phyloP scores from a whole-genome alignment of 768 basidiomycete species.

The Kwoniella sp. region DNA sequence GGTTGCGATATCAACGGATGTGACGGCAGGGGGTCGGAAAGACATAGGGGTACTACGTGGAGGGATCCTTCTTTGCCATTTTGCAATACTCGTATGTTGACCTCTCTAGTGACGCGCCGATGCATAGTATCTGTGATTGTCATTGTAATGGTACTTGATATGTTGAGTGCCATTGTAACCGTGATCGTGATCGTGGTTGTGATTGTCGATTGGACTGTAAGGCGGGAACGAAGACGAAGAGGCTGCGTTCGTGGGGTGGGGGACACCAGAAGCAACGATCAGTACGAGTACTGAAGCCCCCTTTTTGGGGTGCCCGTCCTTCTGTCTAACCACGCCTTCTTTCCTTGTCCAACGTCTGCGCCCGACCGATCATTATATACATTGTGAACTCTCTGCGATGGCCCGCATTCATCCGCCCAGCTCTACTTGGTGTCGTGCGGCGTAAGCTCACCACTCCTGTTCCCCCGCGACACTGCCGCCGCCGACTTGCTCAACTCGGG shows the following conservation, averaged over 20 bases:
- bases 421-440: not conserved
- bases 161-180: too few species aligned
- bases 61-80: too few species aligned
- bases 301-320: too few species aligned
- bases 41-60: too few species aligned
- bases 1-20: too few species aligned
- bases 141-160: not conserved
- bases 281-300: not conserved
- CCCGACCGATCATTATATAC: too few species aligned
- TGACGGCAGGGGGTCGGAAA: too few species aligned
- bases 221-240: not conserved
- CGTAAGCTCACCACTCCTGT: not conserved
- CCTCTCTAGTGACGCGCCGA: too few species aligned
- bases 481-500: not conserved
- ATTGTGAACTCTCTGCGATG: too few species aligned
- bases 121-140: too few species aligned
- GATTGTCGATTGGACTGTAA: not conserved
- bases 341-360: not conserved
- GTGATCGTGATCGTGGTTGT: constrained; percentile 1
- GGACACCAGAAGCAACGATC: not conserved
- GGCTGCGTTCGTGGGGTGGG: not conserved
- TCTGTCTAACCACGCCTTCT: not conserved
- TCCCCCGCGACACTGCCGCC: not conserved
- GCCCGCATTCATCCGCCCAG: too few species aligned
- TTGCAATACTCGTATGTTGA: too few species aligned